Evolutionary conservation across 2,329 filamentous ascomycete genomes (phyloP).

Genomic region (Trichoderma sp.): DNA sequence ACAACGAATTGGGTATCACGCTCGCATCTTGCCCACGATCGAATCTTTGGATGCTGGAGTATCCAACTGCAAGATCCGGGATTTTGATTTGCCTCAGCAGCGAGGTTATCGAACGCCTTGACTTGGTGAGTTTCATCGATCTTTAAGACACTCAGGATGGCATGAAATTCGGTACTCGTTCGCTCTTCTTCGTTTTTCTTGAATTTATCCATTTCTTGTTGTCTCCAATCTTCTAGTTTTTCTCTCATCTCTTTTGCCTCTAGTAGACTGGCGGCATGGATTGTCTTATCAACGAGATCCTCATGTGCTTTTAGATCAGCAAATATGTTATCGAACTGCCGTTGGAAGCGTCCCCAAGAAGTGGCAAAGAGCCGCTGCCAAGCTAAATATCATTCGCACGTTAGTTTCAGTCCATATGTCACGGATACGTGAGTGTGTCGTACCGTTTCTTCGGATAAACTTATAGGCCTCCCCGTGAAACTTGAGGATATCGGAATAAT

Average conservation of each 20-base stretch:
- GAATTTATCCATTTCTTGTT: background rate
- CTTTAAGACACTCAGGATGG: constrained; percentile 31
- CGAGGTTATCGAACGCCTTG: constrained; percentile 29
- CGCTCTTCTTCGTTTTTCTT: background rate
- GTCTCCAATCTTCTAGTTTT: background rate
- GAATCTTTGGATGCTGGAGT: constrained; percentile 28
- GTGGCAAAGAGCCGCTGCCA: constrained; percentile 26
- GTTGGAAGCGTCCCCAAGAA: constrained; percentile 19
- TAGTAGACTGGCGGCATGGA: background rate
- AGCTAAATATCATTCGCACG: background rate
- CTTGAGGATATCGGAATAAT: constrained; percentile 47
- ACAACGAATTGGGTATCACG: constrained; percentile 27
- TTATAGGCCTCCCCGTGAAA: constrained; percentile 48
- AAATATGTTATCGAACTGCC: constrained; percentile 7
- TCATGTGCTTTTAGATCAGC: constrained; percentile 9
- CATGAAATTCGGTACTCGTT: background rate
- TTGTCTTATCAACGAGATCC: background rate
- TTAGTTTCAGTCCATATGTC: background rate
- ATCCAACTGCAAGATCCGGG: constrained; percentile 36
- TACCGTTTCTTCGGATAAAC: constrained; percentile 38
- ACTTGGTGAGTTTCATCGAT: constrained; percentile 33
- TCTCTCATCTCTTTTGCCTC: background rate
- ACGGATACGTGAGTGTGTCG: background rate
- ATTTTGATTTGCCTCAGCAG: constrained; percentile 25
- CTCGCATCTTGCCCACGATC: constrained; percentile 26